Evolutionary conservation across 225 moss, liverwort and hornwort genomes (phyloP).

Genomic region (Neckera pumila): DNA sequence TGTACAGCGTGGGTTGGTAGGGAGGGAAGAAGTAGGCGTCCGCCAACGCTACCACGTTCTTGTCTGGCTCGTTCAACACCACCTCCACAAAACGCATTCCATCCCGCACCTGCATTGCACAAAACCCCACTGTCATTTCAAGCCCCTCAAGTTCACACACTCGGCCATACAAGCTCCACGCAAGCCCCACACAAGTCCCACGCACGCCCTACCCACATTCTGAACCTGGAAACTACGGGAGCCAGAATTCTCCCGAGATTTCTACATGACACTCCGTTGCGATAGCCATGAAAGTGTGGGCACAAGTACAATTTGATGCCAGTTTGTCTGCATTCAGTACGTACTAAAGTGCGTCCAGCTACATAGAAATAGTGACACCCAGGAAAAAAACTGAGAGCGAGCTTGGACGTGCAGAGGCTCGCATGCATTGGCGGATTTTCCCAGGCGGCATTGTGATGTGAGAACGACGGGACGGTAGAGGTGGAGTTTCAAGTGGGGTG

Average conservation of each 20-base stretch:
- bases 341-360: neutral
- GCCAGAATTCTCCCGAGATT: neutral
- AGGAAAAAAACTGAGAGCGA: neutral
- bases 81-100: conserved; percentile 98
- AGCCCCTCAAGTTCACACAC: neutral
- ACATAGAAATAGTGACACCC: neutral
- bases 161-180: neutral
- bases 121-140: neutral
- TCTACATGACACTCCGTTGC: neutral
- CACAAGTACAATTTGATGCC: too few species aligned
- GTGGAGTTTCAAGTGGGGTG: neutral
- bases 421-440: neutral
- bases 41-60: conserved; percentile 84
- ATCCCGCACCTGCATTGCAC: conserved; percentile 61
- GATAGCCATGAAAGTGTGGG: neutral
- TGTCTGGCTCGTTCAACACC: conserved; percentile 87
- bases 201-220: neutral
- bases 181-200: neutral
- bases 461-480: neutral
- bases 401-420: neutral
- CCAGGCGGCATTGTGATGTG: neutral
- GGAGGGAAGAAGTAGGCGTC: conserved; percentile 93
- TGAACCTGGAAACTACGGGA: neutral
- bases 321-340: neutral
- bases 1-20: conserved; percentile 70